Evolutionary conservation across 768 basidiomycete species (phyloP), one percentile per base, ranked within the genome.

Genomic region (Zangia roseola): DNA sequence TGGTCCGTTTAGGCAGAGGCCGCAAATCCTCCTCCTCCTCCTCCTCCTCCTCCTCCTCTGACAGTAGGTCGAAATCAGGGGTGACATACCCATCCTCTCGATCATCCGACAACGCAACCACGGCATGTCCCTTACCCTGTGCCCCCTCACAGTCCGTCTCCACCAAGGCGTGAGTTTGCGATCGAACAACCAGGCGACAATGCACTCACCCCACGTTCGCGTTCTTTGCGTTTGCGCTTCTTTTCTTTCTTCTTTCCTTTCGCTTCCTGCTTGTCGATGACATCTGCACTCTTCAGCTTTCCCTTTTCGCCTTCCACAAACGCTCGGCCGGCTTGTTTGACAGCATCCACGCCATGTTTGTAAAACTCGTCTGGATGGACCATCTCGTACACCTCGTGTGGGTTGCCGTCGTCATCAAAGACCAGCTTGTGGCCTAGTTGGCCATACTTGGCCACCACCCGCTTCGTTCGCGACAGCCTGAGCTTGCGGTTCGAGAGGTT

Each of bases 201-300:
- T 28, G 28, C 30, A 49, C 62, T 57, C 45, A 67, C 72, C 31
- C 49, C 69, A 46, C 69, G 73, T 61, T 91, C 88, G 31, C 79
- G 76, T 47, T 91, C 87, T 70, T 94, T 95, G 61, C 89, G 74
- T 71, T 94, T 95, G 54, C 90, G 73, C 74, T 95, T 97, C 78
- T 90, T 94, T 67, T 97, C 94, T 54, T 78, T 72, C 71, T 85
- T 88, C 79, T 93, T 94, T 62, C 88, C 91, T 65, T 78, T 87
- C 6, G 89, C 93, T 57, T 90, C 82, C 50, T 81, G 79, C 69
- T 88, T 88, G 71, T 99, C 95, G 38, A 71, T 47, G 39, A 83
- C 74, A 63, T 95, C 91, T 21, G 78, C 80, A 10, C 76, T 71
- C 57, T 73, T 77, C 79, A 97, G 76, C 74, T 80, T 86, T 44